Evolutionary conservation across 306 rosid genomes (phyloP).

Genomic region (Lupinus albus): DNA sequence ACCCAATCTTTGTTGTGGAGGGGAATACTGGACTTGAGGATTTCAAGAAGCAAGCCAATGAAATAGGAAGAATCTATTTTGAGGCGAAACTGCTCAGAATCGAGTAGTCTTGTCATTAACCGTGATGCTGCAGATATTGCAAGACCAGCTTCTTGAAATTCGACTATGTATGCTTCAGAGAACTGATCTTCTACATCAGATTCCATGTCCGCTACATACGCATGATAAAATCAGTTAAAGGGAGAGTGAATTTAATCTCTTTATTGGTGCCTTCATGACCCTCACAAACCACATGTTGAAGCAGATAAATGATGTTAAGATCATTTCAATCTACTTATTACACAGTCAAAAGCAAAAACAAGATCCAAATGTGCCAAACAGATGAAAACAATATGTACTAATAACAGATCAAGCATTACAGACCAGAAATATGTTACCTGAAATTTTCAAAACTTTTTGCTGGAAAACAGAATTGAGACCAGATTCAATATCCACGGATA

Average conservation of each 20-base stretch:
- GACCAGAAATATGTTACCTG: conserved; percentile 37
- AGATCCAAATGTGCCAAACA: conserved; percentile 1
- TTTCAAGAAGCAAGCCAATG: conserved; percentile 58
- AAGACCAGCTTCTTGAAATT: conserved; percentile 86
- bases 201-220: conserved; percentile 46
- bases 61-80: conserved; percentile 56
- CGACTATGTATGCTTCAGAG: conserved; percentile 61
- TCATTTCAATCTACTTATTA: conserved; percentile 12
- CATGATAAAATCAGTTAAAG: conserved; percentile 3
- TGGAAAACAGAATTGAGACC: conserved; percentile 67
- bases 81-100: conserved; percentile 48
- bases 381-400: not conserved
- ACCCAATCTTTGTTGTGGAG: conserved; percentile 76
- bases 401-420: not conserved
- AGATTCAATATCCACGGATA: conserved; percentile 61
- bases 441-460: conserved; percentile 61
- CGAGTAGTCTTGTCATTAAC: conserved; percentile 67
- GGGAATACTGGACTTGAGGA: conserved; percentile 69
- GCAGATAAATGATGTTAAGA: not conserved
- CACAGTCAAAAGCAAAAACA: conserved; percentile 1
- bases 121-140: conserved; percentile 87
- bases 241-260: conserved; percentile 11
- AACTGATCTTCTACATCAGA: conserved; percentile 59
- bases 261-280: not conserved
- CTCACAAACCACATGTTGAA: conserved; percentile 11